Evolutionary conservation across 2,329 filamentous ascomycete genomes (phyloP).

Genomic region (Acrocalymma vagum): DNA sequence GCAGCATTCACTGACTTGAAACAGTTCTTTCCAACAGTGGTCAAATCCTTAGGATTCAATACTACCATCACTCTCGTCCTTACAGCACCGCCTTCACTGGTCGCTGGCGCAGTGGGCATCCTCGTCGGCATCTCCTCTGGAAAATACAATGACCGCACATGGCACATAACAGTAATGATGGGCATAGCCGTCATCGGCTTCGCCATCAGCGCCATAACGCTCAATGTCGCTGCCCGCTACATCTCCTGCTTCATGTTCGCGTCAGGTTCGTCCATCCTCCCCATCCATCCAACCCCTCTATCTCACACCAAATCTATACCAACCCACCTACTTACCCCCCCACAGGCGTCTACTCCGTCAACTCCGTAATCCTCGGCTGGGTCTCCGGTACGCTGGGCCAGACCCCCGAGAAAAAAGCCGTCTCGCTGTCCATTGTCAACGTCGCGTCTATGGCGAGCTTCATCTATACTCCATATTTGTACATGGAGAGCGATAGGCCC

Average conservation of each 20-base stretch:
- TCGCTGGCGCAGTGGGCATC: slow-evolving; percentile 37
- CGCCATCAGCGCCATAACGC: slow-evolving; percentile 43
- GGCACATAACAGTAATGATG: slow-evolving; percentile 50
- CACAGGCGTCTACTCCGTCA: slow-evolving; percentile 29
- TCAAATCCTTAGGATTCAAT: slow-evolving; percentile 59
- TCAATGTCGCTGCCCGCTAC: slow-evolving; percentile 45
- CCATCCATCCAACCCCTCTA: not conserved
- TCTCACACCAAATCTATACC: not conserved
- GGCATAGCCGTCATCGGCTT: slow-evolving; percentile 48
- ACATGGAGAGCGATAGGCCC: slow-evolving; percentile 31
- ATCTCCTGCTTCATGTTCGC: slow-evolving; percentile 38
- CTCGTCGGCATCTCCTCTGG: slow-evolving; percentile 45
- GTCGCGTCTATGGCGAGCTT: slow-evolving; percentile 49
- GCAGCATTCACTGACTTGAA: too few relatives aligned
- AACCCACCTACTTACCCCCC: too few relatives aligned
- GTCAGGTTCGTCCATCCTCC: slow-evolving; percentile 19
- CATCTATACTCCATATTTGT: slow-evolving; percentile 54
- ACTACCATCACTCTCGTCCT: slow-evolving; percentile 61
- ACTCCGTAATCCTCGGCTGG: slow-evolving; percentile 50
- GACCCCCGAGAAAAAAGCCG: slow-evolving; percentile 55
- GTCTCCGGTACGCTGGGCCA: slow-evolving; percentile 51
- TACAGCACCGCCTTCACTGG: slow-evolving; percentile 43
- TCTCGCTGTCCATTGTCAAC: slow-evolving; percentile 53
- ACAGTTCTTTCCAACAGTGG: slow-evolving; percentile 57
- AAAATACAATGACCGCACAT: slow-evolving; percentile 50